These are phyloP conservation scores for Dendrobium chrysotoxum DNA, from an alignment of 106 monocot genomes.

Conservation along the genomic window DNA sequence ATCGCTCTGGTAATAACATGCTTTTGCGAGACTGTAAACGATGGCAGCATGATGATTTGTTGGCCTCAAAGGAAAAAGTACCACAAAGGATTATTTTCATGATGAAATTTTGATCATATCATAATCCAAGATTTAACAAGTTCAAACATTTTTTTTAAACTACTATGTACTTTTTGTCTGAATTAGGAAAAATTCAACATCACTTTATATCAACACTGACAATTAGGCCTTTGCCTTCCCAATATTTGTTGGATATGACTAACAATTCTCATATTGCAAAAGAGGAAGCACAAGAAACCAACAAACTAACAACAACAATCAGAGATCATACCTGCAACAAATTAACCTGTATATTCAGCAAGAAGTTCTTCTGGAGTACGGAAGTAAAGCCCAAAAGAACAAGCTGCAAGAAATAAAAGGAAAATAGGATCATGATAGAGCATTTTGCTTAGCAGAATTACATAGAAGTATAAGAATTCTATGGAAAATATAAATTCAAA, in stretches of 20 bases:
- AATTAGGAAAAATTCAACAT: not conserved
- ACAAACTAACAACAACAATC: not conserved
- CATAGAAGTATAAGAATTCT: not conserved
- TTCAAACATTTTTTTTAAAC: not conserved
- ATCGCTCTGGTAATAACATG: not conserved
- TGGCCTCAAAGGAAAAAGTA: not conserved
- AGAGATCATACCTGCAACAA: conserved; percentile 29
- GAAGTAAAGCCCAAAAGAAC: conserved; percentile 31
- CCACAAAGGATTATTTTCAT: not conserved
- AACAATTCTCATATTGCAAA: not conserved
- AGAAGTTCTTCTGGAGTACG: conserved; percentile 45
- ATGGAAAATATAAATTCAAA: not conserved
- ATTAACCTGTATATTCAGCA: conserved; percentile 30
- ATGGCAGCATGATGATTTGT: not conserved
- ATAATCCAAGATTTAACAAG: not conserved
- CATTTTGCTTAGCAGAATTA: not conserved
- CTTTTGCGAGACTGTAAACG: not conserved
- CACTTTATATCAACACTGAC: not conserved
- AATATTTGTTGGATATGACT: not conserved
- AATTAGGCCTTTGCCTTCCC: not conserved
- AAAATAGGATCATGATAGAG: not conserved
- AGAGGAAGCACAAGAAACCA: not conserved
- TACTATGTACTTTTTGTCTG: not conserved
- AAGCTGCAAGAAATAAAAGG: conserved; percentile 7
- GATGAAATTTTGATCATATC: not conserved